phyloP scores from a whole-genome alignment of 225 moss, liverwort and hornwort genomes.

The Bryum argenteum region DNA sequence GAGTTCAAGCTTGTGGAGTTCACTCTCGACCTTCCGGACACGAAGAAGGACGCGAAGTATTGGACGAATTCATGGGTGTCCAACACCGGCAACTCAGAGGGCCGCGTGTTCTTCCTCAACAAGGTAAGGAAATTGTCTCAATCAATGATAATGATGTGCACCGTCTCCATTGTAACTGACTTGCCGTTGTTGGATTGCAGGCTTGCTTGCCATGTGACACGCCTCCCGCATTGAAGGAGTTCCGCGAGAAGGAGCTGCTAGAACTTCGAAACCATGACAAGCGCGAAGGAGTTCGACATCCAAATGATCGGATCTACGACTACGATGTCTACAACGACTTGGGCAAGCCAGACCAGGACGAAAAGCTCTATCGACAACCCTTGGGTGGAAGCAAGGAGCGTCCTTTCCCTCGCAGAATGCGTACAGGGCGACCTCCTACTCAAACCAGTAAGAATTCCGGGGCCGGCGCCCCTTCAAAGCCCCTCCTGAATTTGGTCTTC shows the following conservation, averaged over 20 bases:
- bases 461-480: too few relatives aligned
- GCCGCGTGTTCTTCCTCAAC: conserved; percentile 38
- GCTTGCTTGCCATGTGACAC: conserved; percentile 52
- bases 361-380: conserved; percentile 6
- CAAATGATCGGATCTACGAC: conserved; percentile 58
- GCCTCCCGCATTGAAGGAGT: conserved; percentile 44
- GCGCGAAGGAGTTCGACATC: conserved; percentile 31
- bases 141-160: background rate
- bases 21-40: conserved; percentile 36
- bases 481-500: background rate
- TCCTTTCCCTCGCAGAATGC: conserved; percentile 56
- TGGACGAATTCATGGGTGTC: conserved; percentile 60
- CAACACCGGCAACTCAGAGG: conserved; percentile 20
- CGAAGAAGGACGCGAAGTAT: conserved; percentile 33
- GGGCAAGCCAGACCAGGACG: conserved; percentile 39
- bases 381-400: conserved; percentile 47
- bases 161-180: background rate
- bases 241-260: conserved; percentile 48
- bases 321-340: conserved; percentile 64
- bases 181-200: conserved; percentile 26
- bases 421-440: conserved; percentile 46
- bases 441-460: conserved; percentile 32
- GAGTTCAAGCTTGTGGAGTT: conserved; percentile 54
- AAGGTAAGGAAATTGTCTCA: conserved; percentile 3
- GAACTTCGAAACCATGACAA: conserved; percentile 49